phyloP scores from a whole-genome alignment of 2,329 filamentous ascomycete species.

The Trichoderma hamatum region DNA sequence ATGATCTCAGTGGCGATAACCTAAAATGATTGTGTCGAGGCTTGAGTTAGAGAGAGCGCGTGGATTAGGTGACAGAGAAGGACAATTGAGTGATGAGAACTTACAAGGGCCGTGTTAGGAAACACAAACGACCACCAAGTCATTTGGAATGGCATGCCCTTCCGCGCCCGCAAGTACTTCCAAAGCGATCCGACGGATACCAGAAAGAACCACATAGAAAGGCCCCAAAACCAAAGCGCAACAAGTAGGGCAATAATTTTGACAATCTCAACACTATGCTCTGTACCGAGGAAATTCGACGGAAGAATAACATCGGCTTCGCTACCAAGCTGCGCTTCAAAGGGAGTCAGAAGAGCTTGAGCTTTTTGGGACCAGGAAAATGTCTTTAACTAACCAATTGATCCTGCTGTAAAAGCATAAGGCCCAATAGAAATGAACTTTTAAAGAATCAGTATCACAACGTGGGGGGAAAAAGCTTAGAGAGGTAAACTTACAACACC shows the following conservation, averaged over 20 bases:
- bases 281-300: constrained; percentile 45
- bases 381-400: constrained; percentile 36
- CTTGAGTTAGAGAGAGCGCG: not conserved
- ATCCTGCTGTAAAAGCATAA: constrained; percentile 60
- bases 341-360: not conserved
- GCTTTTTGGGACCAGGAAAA: not conserved
- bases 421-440: constrained; percentile 81
- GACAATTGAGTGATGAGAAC: constrained; percentile 8
- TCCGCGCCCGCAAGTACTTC: constrained; percentile 61
- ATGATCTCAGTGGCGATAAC: constrained; percentile 74
- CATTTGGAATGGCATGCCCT: constrained; percentile 76
- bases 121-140: constrained; percentile 85
- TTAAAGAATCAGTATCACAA: not conserved
- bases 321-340: constrained; percentile 48
- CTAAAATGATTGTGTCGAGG: constrained; percentile 27
- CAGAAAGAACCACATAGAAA: constrained; percentile 85
- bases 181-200: constrained; percentile 76
- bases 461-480: no score
- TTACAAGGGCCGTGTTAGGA: constrained; percentile 71
- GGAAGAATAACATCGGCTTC: constrained; percentile 50
- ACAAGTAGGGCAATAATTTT: constrained; percentile 60
- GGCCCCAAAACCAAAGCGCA: constrained; percentile 78
- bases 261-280: constrained; percentile 49
- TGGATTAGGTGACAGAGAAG: not conserved
- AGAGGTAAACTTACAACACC: constrained; percentile 58